Evolutionary conservation across 1,284 basidiomycete species (phyloP), one percentile per base, ranked within the genome.

Genomic region (Puccinia hordei): DNA sequence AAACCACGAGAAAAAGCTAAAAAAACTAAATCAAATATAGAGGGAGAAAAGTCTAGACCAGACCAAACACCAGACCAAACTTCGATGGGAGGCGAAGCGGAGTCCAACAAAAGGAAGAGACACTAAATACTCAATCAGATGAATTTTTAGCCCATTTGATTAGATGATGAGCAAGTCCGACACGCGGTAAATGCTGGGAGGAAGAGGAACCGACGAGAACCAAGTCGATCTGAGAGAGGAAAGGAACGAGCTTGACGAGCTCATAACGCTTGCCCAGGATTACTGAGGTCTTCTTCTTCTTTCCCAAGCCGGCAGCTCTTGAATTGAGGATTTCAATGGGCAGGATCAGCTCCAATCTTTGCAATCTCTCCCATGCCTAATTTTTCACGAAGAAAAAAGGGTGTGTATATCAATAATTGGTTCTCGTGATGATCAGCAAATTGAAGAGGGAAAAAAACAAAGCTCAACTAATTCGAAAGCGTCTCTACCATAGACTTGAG

Each of bases 281-380:
- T 8, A 65, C 66, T 24, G 27, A 12, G 35, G 3, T 33, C n/a
- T 49, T 35, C 51, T 55, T 73, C 35, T 49, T 30, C 51, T 55
- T 38, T 4, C 44, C 41, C 15, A 27, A 22, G 2, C 22, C 46
- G 22, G 22, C 17, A 0, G 30, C 35, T 22, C 13, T 17, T 13
- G 27, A 51, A 10, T 61, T 53, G 24, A 53, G 44, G n/a, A 51
- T 24, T n/a, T 46, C 49, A n/a, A 69, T 57, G 2, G 76, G 66
- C 24, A 78, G 30, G n/a, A 78, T 44, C 5, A 78, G 38, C 24
- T 76, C 74, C 46, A 49, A 35, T 15, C 49, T 51, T 24, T 51
- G 63, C n/a, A 78, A 71, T 46, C 76, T 69, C 55, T 78, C 76
- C 76, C 76, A 78, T 44, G 44, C 76, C 76, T 78, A 33, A 12